Evolutionary conservation across 257 asterid species (phyloP), one percentile per base, ranked within the genome.

Genomic region (Solanum virginianum): DNA sequence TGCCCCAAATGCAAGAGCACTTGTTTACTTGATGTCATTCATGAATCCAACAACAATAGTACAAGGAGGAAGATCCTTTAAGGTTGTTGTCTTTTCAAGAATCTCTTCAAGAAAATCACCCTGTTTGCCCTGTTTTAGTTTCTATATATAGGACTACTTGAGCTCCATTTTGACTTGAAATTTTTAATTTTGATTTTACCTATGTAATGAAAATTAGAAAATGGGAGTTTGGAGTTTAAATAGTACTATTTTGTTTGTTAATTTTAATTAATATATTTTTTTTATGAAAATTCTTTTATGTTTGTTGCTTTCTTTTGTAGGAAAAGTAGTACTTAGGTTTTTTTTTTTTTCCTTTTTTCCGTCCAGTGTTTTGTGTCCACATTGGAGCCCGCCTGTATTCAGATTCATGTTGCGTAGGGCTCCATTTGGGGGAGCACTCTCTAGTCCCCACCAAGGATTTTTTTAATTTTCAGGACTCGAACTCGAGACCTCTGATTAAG

Each of bases 1-100:
- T 95, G 99, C 88, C 99, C 99, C 43, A 94, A 94, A 84, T 95
- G 99, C 90, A 95, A 94, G 85, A 92, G 97, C 90, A 90, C 97
- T 45, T 97, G 93, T 17, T 86, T 95, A 81, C 98, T 95, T 7
- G 97, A 92, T 66, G 88, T 92, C 10, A 80, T 91, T 84, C 88
- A 87, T 54, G 90, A 91, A 2, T 82, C 83, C 39, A 75, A 49
- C 39, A 83, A 66, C 12, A 47, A 3, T 53, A 29, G 49, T 15
- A 22, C 59, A 57, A 83, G 49, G 63, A 83, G 85, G 16, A 74
- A 17, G 39, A 10, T 41, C 55, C n/a, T 56, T 72, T 72, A 18
- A 17, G 53, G 16, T 36, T 1, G 16, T 36, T 1, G 12, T 11
- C 15, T 13, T 1, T 5, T 5, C 41, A 36, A 29, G 36, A 29